These are phyloP conservation scores for Imleria badia DNA, from an alignment of 768 basidiomycete species.

Conservation along the genomic window DNA sequence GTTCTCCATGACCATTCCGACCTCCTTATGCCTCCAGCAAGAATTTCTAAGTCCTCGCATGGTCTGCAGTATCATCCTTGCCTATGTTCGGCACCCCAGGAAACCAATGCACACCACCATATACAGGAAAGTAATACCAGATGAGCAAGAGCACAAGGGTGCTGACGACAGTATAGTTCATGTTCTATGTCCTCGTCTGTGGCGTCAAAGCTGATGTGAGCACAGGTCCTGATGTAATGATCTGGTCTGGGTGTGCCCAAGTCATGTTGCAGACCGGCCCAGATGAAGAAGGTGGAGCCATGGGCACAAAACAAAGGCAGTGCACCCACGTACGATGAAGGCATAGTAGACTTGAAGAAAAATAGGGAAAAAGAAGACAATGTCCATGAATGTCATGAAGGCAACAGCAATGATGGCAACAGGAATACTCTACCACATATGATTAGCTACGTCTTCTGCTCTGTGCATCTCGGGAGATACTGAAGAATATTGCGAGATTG, in stretches of 20 bases:
- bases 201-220: too few relatives aligned
- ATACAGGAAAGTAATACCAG: conserved; percentile 70
- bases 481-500: conserved; percentile 40
- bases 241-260: too few relatives aligned
- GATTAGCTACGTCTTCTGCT: background rate
- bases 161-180: conserved; percentile 77
- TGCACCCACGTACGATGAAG: too few relatives aligned
- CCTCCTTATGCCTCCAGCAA: too few relatives aligned
- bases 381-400: conserved; percentile 64
- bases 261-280: too few relatives aligned
- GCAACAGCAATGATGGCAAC: conserved; percentile 51
- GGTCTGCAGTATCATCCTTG: too few relatives aligned
- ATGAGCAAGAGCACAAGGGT: conserved; percentile 51
- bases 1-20: too few relatives aligned
- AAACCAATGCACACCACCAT: conserved; percentile 73
- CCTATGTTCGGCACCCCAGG: conserved; percentile 39
- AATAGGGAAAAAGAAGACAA: conserved; percentile 54
- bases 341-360: too few relatives aligned
- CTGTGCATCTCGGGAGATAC: background rate
- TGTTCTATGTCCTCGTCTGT: background rate
- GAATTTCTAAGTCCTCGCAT: too few relatives aligned
- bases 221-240: too few relatives aligned
- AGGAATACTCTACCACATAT: conserved; percentile 45
- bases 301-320: too few relatives aligned
- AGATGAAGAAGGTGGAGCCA: too few relatives aligned